Evolutionary conservation across 306 rosid genomes (phyloP).

Genomic region (Senna siamea): DNA sequence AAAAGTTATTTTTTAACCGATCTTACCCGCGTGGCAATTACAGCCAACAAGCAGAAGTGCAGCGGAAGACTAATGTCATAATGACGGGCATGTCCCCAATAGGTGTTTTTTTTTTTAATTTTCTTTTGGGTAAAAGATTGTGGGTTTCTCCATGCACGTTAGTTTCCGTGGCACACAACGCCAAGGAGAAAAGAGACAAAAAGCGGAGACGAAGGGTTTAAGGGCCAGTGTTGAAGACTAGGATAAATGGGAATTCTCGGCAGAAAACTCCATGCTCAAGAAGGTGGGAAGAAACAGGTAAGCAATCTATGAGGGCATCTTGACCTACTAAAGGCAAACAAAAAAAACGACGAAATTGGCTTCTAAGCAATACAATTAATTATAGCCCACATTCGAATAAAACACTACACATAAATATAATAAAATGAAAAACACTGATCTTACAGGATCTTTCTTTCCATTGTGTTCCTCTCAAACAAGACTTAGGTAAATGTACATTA

Average conservation of each 20-base stretch:
- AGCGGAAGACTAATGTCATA: too few species aligned
- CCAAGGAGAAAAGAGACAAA: constrained; percentile 24
- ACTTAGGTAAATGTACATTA: too few species aligned
- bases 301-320: constrained; percentile 33
- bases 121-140: neutral
- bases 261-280: constrained; percentile 30
- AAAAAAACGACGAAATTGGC: neutral
- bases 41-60: too few species aligned
- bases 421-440: too few species aligned
- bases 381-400: neutral
- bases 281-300: constrained; percentile 22
- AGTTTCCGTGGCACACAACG: constrained; percentile 4
- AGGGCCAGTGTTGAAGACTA: neutral
- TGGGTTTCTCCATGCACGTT: neutral
- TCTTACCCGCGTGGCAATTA: too few species aligned
- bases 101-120: too few species aligned
- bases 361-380: neutral
- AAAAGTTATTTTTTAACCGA: too few species aligned
- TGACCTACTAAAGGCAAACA: constrained; percentile 32
- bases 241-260: constrained; percentile 31
- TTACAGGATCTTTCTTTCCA: too few species aligned
- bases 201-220: constrained; percentile 13
- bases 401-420: neutral
- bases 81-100: too few species aligned
- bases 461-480: too few species aligned